Evolutionary conservation across 352 stramenopile species (phyloP).

Genomic region (Plasmopara muralis): DNA sequence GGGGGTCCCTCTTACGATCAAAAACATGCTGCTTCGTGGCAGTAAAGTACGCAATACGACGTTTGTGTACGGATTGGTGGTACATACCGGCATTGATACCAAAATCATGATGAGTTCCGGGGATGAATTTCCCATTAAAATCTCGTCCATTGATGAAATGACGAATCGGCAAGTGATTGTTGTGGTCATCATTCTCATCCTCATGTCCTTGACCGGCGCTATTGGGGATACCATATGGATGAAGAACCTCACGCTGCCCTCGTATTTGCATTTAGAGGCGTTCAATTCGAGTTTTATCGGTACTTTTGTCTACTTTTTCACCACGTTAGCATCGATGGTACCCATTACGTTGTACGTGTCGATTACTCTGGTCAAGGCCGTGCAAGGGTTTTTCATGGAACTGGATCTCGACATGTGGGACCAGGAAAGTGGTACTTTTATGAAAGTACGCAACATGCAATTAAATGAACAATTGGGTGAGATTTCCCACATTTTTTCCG

Average conservation of each 20-base stretch:
- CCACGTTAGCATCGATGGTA: slow-evolving; percentile 76
- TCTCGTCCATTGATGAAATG: slow-evolving; percentile 81
- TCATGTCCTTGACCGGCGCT: slow-evolving; percentile 68
- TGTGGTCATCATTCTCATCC: slow-evolving; percentile 58
- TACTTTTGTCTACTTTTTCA: slow-evolving; percentile 83
- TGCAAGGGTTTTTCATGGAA: slow-evolving; percentile 87
- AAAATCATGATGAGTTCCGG: slow-evolving; percentile 91
- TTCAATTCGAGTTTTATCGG: slow-evolving; percentile 38
- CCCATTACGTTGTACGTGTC: slow-evolving; percentile 87
- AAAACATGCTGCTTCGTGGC: slow-evolving; percentile 88
- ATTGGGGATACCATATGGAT: slow-evolving; percentile 57
- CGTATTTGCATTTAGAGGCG: slow-evolving; percentile 32
- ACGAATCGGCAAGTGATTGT: slow-evolving; percentile 83
- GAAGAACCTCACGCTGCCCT: slow-evolving; percentile 27
- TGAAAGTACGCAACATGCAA: slow-evolving; percentile 82
- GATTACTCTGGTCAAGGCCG: slow-evolving; percentile 84
- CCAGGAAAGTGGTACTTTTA: slow-evolving; percentile 48
- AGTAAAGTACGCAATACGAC: slow-evolving; percentile 88
- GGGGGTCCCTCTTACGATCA: slow-evolving; percentile 57
- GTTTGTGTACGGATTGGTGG: slow-evolving; percentile 84
- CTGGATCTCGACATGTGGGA: slow-evolving; percentile 84
- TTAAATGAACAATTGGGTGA: slow-evolving; percentile 84
- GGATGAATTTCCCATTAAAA: slow-evolving; percentile 76
- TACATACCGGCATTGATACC: slow-evolving; percentile 89
- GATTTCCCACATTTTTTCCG: slow-evolving; percentile 98